Evolutionary conservation across 2,329 filamentous ascomycete genomes (phyloP).

Genomic region (Penicillium sp.): DNA sequence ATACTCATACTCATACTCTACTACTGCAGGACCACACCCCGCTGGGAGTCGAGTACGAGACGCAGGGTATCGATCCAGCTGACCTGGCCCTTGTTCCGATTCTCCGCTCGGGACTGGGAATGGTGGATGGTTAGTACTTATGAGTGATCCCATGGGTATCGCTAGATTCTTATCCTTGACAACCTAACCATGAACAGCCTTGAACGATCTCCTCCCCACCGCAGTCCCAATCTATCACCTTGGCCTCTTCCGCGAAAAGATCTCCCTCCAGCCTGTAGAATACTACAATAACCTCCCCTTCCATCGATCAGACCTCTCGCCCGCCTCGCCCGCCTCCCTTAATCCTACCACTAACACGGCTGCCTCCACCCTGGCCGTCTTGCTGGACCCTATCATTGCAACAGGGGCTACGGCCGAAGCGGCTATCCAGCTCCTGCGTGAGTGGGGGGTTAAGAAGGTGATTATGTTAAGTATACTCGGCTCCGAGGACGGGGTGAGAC

Average conservation of each 20-base stretch:
- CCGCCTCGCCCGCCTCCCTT: constrained; percentile 32
- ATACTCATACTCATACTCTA: constrained; percentile 12
- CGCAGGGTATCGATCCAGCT: constrained; percentile 64
- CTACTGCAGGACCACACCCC: constrained; percentile 71
- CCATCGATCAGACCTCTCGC: constrained; percentile 48
- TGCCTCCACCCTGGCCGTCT: constrained; percentile 70
- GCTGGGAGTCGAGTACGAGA: constrained; percentile 75
- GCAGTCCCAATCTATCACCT: constrained; percentile 89
- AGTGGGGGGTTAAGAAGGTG: constrained; percentile 88
- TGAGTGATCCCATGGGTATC: too few species aligned
- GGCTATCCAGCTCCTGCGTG: constrained; percentile 83
- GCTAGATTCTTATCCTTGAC: too few species aligned
- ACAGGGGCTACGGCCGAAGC: constrained; percentile 89
- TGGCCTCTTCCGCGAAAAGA: constrained; percentile 89
- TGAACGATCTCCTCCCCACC: constrained; percentile 79
- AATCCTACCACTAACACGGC: constrained; percentile 39
- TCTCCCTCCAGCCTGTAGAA: constrained; percentile 85
- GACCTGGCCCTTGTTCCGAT: constrained; percentile 86
- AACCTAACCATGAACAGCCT: too few species aligned
- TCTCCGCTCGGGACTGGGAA: constrained; percentile 86
- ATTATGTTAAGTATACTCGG: constrained; percentile 77
- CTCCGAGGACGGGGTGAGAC: constrained; percentile 69
- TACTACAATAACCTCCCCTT: constrained; percentile 97
- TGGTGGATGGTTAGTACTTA: constrained; percentile 74
- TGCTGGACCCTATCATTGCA: constrained; percentile 91